A percentile compares a stretch with the other conserved stretches of the same genome.
Evolutionary conservation across 257 asterid genomes (phyloP).

Genomic region (Penstemon davidsonii): DNA sequence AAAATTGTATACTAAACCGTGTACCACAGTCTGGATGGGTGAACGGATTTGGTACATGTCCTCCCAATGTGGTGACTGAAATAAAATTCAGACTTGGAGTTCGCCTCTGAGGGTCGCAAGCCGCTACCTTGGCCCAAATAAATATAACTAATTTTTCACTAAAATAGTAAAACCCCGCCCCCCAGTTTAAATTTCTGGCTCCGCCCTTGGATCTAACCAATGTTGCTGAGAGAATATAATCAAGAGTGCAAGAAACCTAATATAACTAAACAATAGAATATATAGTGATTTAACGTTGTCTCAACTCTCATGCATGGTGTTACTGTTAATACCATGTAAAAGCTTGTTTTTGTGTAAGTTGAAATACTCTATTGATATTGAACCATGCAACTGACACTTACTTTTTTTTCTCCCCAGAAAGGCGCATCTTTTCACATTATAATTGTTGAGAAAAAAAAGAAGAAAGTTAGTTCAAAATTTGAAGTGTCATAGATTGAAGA

Average conservation of each 20-base stretch:
- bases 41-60: too few species aligned
- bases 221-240: constrained; percentile 13
- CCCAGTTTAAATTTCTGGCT: too few species aligned
- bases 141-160: too few species aligned
- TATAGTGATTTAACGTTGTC: neutral
- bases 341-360: constrained; percentile 11
- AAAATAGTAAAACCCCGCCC: too few species aligned
- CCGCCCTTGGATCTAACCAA: neutral
- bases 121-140: too few species aligned
- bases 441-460: neutral
- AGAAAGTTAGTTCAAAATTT: neutral
- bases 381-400: neutral
- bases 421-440: neutral
- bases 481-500: neutral
- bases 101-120: too few species aligned
- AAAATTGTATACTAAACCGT: too few species aligned
- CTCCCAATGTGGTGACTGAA: too few species aligned
- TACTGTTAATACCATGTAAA: neutral
- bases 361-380: neutral
- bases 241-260: constrained; percentile 16
- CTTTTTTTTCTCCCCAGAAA: neutral
- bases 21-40: too few species aligned
- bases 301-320: constrained; percentile 3
- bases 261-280: neutral
- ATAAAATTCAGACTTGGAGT: too few species aligned